Evolutionary conservation across 108 stramenopile species (phyloP), one percentile per base, ranked within the genome.

Genomic region (Cyclotella baltica): DNA sequence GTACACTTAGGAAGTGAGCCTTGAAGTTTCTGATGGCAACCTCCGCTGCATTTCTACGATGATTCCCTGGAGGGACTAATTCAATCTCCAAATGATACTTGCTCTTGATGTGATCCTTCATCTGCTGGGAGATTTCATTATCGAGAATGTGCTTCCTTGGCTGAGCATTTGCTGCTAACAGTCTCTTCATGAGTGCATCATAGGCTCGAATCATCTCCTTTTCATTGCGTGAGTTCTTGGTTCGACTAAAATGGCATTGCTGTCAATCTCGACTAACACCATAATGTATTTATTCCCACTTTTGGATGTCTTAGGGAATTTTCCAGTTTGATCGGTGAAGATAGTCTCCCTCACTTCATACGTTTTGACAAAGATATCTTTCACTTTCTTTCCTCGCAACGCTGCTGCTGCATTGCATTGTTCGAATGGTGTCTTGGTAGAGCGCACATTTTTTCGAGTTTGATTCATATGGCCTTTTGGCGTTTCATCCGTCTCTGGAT

Each of bases 21-120:
- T 78, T 72, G 56, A 78, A 86, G n/a, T 80, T 86, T 13, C 55
- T 77, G 20, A 86, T 86, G 3, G 71, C 71, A 33, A 53, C 20
- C 35, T 72, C 58, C 4, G 71, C 70, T 30, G 70, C 50, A 30
- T 73, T 73, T 9, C 50, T 34, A 13, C 53, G 4, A 61, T 71
- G 70, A 31, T 9, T 13, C 5, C 34, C 19, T 18, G 70, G 70
- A 18, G 51, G 22, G 8, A 71, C 53, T 4, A 61, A n/a, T 62
- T 73, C 50, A 15, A 73, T 8, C 22, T 3, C 4, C 15, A 52
- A 52, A 19, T 52, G 9, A 20, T 52, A 52, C n/a, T 52, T 11
- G 4, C n/a, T 20, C 4, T 20, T 4, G n/a, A 36, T 16, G 20
- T 33, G 34, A 5, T 16, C 5, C 5, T 62, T 33, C 28, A 29